phyloP scores from a whole-genome alignment of 2,329 filamentous ascomycete species.

The Gremmenia infestans region DNA sequence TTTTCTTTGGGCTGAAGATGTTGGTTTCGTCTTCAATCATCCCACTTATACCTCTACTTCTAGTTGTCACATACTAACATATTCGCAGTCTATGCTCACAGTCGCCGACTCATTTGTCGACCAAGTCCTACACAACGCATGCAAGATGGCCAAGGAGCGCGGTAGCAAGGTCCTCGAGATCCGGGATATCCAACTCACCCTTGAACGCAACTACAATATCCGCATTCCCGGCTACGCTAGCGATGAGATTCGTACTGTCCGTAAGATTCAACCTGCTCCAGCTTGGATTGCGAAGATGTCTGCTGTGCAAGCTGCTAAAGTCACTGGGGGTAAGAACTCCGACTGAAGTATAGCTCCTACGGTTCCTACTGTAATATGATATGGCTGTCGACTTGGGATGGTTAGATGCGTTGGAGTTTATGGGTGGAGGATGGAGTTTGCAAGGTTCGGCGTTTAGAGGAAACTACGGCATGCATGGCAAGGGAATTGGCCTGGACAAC shows the following conservation, averaged over 20 bases:
- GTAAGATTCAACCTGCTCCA: slow-evolving; percentile 82
- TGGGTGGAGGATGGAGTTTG: neutral
- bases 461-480: neutral
- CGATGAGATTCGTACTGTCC: slow-evolving; percentile 89
- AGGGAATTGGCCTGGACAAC: neutral
- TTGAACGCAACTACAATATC: slow-evolving; percentile 84
- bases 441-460: neutral
- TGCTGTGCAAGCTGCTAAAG: slow-evolving; percentile 91
- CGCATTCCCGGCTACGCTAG: slow-evolving; percentile 90
- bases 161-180: slow-evolving; percentile 87
- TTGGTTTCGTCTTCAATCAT: no score
- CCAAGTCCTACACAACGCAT: slow-evolving; percentile 79
- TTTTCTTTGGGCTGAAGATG: neutral
- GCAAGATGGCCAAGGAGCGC: slow-evolving; percentile 87
- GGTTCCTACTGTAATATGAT: neutral
- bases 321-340: slow-evolving; percentile 45
- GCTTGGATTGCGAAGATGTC: slow-evolving; percentile 97
- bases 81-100: slow-evolving; percentile 68
- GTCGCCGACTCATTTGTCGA: slow-evolving; percentile 95
- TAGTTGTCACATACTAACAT: slow-evolving; percentile 6
- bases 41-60: slow-evolving; percentile 3
- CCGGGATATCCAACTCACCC: slow-evolving; percentile 75
- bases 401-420: neutral
- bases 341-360: slow-evolving; percentile 15
- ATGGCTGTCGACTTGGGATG: neutral